Percentiles rank a stretch among this genome's conserved stretches.
Conservation (phyloP, 495 filamentous ascomycete species). For the Arthonia radiata region DNA sequence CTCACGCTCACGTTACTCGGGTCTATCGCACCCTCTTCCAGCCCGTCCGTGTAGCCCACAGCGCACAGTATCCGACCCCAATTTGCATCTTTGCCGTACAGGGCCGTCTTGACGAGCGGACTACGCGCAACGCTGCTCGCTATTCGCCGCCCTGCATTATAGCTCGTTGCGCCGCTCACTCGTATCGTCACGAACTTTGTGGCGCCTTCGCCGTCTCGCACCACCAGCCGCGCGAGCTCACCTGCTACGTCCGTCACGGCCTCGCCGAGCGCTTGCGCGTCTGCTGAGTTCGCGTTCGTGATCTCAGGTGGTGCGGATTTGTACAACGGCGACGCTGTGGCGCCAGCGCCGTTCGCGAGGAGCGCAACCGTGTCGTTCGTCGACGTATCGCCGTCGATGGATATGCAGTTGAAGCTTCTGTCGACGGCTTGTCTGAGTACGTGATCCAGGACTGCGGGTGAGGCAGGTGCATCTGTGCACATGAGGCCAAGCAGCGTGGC, state of each 20-base stretch:
- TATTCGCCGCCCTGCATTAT: conserved; percentile 25
- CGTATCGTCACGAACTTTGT: conserved; percentile 93
- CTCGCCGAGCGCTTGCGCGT: conserved; percentile 37
- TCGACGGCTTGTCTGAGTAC: conserved; percentile 54
- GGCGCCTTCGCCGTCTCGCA: conserved; percentile 90
- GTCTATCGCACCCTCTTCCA: conserved; percentile 35
- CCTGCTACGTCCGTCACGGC: conserved; percentile 55
- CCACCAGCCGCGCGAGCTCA: conserved; percentile 72
- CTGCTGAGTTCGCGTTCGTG: conserved; percentile 11
- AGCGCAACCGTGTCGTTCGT: conserved; percentile 93
- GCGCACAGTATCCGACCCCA: conserved; percentile 96
- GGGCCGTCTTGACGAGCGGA: conserved; percentile 84
- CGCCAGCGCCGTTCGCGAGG: conserved; percentile 82
- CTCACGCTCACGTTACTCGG: conserved; percentile 76
- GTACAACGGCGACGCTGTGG: too few species aligned
- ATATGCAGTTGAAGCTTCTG: conserved; percentile 88
- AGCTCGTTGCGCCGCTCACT: conserved; percentile 46
- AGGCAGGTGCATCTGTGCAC: conserved; percentile 76
- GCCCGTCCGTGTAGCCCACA: conserved; percentile 60
- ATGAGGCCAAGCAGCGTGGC: conserved; percentile 84
- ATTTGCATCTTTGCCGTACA: conserved; percentile 94
- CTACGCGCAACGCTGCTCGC: conserved; percentile 81
- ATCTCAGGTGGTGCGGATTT: conserved; percentile 38
- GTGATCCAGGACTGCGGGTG: conserved; percentile 34
- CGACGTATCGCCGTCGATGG: conserved; percentile 84